A percentile compares a stretch with the other conserved stretches of the same genome.
phyloP scores from a whole-genome alignment of 2,329 filamentous ascomycete species.

The Xylaria sp. region DNA sequence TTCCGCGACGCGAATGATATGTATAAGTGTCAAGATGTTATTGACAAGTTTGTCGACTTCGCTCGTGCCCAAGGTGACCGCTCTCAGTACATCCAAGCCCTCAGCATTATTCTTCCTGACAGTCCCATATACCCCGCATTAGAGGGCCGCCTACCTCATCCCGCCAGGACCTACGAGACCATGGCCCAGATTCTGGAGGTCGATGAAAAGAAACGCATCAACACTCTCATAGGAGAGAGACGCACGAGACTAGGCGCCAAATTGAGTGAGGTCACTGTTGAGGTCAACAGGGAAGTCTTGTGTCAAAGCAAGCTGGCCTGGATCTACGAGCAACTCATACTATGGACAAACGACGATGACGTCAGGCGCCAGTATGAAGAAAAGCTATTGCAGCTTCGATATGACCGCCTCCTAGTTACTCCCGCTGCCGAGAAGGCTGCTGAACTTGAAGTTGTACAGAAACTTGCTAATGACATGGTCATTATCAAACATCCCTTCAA shows the following conservation, averaged over 20 bases:
- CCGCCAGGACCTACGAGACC: conserved; percentile 81
- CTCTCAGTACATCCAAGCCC: conserved; percentile 78
- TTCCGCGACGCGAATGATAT: conserved; percentile 74
- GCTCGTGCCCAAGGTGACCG: conserved; percentile 78
- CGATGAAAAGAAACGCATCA: conserved; percentile 90
- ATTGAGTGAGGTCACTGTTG: conserved; percentile 82
- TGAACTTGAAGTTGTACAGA: conserved; percentile 78
- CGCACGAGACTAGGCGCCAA: conserved; percentile 87
- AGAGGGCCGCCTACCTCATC: conserved; percentile 84
- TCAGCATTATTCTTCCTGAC: conserved; percentile 80
- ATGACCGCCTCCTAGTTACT: conserved; percentile 79
- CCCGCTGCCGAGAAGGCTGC: conserved; percentile 72
- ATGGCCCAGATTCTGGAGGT: conserved; percentile 86
- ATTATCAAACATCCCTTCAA: conserved; percentile 92
- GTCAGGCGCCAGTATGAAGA: conserved; percentile 87
- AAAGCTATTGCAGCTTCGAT: conserved; percentile 83
- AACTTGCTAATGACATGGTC: conserved; percentile 90
- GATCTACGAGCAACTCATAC: conserved; percentile 84
- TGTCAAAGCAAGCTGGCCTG: conserved; percentile 79
- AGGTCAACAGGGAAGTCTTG: conserved; percentile 89
- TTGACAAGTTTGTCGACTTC: conserved; percentile 83
- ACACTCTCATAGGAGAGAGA: conserved; percentile 88
- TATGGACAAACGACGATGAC: conserved; percentile 91
- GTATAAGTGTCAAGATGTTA: conserved; percentile 72
- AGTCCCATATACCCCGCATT: conserved; percentile 84